Percentiles rank a stretch among this genome's conserved stretches.
Conservation (phyloP, 257 asterid species). For the Solanum etuberosum region DNA sequence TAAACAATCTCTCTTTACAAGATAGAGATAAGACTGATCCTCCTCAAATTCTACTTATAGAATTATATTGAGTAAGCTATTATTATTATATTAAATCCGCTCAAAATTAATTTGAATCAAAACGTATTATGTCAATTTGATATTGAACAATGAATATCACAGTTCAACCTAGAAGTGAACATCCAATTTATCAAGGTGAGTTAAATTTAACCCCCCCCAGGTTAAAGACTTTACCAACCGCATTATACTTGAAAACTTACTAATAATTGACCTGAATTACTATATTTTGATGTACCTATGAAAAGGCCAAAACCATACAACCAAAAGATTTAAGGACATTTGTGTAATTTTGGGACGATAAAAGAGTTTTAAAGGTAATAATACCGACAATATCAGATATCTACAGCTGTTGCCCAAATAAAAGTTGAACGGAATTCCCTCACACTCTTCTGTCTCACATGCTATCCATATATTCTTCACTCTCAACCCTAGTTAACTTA, state of each 20-base stretch:
- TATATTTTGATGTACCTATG: neutral
- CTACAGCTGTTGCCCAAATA: constrained; percentile 26
- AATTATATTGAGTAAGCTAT: no score
- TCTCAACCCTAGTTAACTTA: neutral
- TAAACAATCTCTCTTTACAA: no score
- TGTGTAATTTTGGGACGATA: neutral
- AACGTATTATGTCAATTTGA: neutral
- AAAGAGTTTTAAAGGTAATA: neutral
- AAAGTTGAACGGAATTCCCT: constrained; percentile 12
- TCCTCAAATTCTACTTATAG: no score
- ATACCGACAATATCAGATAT: constrained; percentile 8
- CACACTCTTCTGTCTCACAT: constrained; percentile 3
- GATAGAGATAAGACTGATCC: no score
- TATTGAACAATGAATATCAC: neutral
- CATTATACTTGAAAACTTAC: neutral
- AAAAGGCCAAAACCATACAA: neutral
- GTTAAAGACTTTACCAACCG: neutral
- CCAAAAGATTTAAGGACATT: neutral
- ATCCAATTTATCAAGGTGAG: neutral
- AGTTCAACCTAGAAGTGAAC: neutral
- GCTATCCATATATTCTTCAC: neutral
- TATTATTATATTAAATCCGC: neutral
- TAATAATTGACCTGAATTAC: neutral
- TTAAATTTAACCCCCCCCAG: neutral
- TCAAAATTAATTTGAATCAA: neutral